Evolutionary conservation across 2,329 filamentous ascomycete genomes (phyloP).

Genomic region (Colletotrichum tabaci): DNA sequence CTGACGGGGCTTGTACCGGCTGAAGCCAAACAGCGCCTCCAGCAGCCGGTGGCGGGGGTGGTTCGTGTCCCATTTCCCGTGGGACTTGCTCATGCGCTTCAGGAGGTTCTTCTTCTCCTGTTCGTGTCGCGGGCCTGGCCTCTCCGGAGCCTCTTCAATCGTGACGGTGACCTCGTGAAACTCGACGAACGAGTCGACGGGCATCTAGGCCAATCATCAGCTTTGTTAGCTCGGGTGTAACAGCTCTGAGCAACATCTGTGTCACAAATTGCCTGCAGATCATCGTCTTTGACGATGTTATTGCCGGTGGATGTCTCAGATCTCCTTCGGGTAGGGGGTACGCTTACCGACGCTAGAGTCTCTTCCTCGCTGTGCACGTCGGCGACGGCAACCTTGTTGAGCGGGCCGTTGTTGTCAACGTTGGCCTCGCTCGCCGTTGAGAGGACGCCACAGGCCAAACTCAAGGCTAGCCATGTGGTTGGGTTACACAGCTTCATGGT

Average conservation of each 20-base stretch:
- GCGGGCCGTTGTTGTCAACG: accelerated
- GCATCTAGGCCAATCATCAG: slow-evolving; percentile 19
- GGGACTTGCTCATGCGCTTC: slow-evolving; percentile 47
- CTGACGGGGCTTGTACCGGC: slow-evolving; percentile 53
- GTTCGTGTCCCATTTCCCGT: slow-evolving; percentile 52
- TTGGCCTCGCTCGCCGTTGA: neutral
- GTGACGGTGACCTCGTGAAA: slow-evolving; percentile 49
- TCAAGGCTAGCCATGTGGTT: neutral
- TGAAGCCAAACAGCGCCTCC: slow-evolving; percentile 57
- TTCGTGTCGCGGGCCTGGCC: slow-evolving; percentile 48
- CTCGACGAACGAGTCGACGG: slow-evolving; percentile 41
- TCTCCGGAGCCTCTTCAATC: slow-evolving; percentile 43
- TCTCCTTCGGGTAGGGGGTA: neutral
- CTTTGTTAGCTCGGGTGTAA: neutral
- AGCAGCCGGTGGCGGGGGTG: slow-evolving; percentile 58
- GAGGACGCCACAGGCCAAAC: neutral
- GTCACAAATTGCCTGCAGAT: too few species aligned
- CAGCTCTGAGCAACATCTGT: neutral
- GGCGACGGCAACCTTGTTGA: neutral
- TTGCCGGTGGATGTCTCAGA: neutral
- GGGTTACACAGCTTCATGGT: slow-evolving; percentile 24
- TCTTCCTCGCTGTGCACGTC: neutral
- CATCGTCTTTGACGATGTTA: neutral
- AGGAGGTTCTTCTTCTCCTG: slow-evolving; percentile 51
- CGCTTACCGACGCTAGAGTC: slow-evolving; percentile 26